These are phyloP conservation scores for Leccinum holopus DNA, from an alignment of 1,284 basidiomycete species.

Conservation along the genomic window DNA sequence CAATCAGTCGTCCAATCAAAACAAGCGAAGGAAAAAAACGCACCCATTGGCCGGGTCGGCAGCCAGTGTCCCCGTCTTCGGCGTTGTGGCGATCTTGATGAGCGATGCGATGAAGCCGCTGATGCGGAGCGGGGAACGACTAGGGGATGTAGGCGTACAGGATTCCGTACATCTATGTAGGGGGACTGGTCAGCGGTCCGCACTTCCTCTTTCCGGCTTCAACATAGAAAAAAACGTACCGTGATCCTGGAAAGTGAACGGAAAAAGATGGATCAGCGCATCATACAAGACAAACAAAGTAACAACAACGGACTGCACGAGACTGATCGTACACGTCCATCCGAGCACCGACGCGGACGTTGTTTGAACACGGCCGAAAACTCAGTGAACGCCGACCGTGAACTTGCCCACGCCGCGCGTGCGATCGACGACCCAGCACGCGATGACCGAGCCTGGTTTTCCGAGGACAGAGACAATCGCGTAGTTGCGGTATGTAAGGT, in stretches of 20 bases:
- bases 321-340: slow-evolving; percentile 51
- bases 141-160: slow-evolving; percentile 64
- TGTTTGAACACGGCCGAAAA: too few species aligned
- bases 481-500: slow-evolving; percentile 49
- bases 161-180: slow-evolving; percentile 54
- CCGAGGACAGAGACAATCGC: slow-evolving; percentile 50
- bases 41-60: slow-evolving; percentile 42
- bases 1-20: too few species aligned
- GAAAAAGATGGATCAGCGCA: slow-evolving; percentile 19
- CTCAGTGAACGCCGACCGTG: slow-evolving; percentile 30
- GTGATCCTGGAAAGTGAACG: slow-evolving; percentile 4
- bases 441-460: slow-evolving; percentile 58
- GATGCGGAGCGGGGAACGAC: slow-evolving; percentile 60
- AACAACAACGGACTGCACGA: slow-evolving; percentile 40
- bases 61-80: slow-evolving; percentile 29
- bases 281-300: not conserved
- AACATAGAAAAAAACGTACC: slow-evolving; percentile 12
- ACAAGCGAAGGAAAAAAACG: slow-evolving; percentile 5
- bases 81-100: slow-evolving; percentile 49
- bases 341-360: slow-evolving; percentile 49
- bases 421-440: slow-evolving; percentile 55
- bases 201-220: not conserved
- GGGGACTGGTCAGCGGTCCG: not conserved
- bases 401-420: slow-evolving; percentile 32
- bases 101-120: slow-evolving; percentile 56